Evolutionary conservation across 208 protist genomes (phyloP), one percentile per base, ranked within the genome.

Genomic region (Trypanosoma congolense): DNA sequence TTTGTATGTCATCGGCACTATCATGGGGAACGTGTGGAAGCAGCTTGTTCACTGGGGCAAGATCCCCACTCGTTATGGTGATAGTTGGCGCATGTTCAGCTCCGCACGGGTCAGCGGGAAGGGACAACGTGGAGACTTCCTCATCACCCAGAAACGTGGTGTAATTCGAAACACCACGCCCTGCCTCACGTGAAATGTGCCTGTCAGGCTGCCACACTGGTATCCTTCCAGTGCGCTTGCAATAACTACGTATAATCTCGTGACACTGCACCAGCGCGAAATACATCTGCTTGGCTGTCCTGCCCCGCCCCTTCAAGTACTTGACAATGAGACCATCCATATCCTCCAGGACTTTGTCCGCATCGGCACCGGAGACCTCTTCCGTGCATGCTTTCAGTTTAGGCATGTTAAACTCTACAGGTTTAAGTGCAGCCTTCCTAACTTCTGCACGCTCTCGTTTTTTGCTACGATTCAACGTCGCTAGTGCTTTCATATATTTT

Each of bases 61-160:
- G 10, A 26, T 35, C 33, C 19, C 30, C n/a, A 67, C 28, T 29
- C 33, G 33, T 43, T 48, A 46, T 30, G 60, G 43, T 56, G 52
- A 67, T 42, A 38, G 33, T 38, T 12, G 33, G 33, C 6, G 33
- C 33, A 12, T 38, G 33, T 16, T 6, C 33, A 16, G 33, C 33
- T 16, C 9, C 12, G 10, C 21, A 18, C 16, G 18, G 8, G n/a
- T 47, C 21, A 0, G n/a, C 33, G 33, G 33, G 6, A 12, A 6
- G 6, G 12, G 0, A 6, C 12, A 12, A 38, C 6, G 33, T 16
- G 33, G 9, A 16, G 6, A 12, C 6, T 12, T 6, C 12, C 12
- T 38, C 33, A 6, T 38, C 33, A 38, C 33, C 33, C 9, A 38
- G 12, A 16, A 12, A 38, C 33, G 33, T 38, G 12, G 9, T 38